A percentile compares a stretch with the other conserved stretches of the same genome.
Conservation (phyloP, 2,329 filamentous ascomycete genomes). For the Thermoascus crustaceus region DNA sequence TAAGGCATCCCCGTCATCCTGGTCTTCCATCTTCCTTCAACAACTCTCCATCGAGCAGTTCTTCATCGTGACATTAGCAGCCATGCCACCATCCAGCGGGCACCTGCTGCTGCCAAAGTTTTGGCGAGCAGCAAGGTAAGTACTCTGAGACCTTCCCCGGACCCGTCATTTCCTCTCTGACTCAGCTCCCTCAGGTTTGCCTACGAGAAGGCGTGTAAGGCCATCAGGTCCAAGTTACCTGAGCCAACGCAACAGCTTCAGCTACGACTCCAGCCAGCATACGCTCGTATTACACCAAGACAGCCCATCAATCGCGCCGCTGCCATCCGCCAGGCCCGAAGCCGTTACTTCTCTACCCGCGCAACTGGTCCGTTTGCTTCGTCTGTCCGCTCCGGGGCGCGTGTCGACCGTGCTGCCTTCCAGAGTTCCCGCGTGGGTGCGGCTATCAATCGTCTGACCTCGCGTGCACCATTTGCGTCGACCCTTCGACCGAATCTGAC, state of each 20-base stretch:
- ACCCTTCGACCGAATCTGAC: slow-evolving; percentile 87
- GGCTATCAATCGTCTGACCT: slow-evolving; percentile 56
- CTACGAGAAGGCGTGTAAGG: slow-evolving; percentile 39
- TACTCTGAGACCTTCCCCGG: slow-evolving; percentile 1
- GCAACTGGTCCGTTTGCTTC: slow-evolving; percentile 43
- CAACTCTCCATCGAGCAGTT: slow-evolving; percentile 6
- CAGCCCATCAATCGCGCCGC: slow-evolving; percentile 56
- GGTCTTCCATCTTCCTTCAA: slow-evolving; percentile 8
- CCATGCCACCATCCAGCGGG: slow-evolving; percentile 42
- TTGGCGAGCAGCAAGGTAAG: slow-evolving; percentile 41
- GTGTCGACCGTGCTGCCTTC: slow-evolving; percentile 45
- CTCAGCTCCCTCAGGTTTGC: slow-evolving; percentile 33
- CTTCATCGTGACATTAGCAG: slow-evolving; percentile 14
- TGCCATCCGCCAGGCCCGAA: slow-evolving; percentile 55
- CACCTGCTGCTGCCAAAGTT: slow-evolving; percentile 43
- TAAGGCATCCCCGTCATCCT: slow-evolving; percentile 19
- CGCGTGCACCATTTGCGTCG: slow-evolving; percentile 76
- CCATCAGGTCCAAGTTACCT: slow-evolving; percentile 35
- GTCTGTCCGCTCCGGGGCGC: slow-evolving; percentile 32
- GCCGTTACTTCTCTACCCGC: slow-evolving; percentile 55
- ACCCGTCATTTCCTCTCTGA: background rate
- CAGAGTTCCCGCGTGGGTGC: slow-evolving; percentile 49
- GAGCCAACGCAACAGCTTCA: slow-evolving; percentile 31
- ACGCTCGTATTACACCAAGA: slow-evolving; percentile 47
- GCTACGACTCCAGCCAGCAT: slow-evolving; percentile 51